Conservation (phyloP, 169 alveolate genomes). For the Plasmodium adleri region DNA sequence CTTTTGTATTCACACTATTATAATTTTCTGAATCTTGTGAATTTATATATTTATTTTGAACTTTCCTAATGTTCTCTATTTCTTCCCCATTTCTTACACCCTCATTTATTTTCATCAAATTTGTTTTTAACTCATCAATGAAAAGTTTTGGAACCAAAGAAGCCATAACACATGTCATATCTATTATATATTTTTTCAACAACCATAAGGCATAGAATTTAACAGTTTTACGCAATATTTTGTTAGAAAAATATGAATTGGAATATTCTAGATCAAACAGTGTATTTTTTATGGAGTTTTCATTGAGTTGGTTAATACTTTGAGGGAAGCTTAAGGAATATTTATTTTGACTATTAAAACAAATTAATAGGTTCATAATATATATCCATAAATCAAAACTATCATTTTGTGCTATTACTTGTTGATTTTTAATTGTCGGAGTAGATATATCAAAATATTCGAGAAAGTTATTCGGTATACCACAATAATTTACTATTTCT, state of each 20-base stretch:
- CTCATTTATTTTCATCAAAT: slow-evolving; percentile 18
- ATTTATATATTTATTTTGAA: background rate
- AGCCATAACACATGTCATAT: slow-evolving; percentile 82
- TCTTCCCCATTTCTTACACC: background rate
- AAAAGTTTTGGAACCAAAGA: slow-evolving; percentile 82
- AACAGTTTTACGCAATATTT: slow-evolving; percentile 62
- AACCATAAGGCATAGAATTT: slow-evolving; percentile 82
- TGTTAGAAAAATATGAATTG: slow-evolving; percentile 76
- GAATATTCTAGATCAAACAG: slow-evolving; percentile 82
- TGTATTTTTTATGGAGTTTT: slow-evolving; percentile 67
- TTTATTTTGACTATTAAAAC: slow-evolving; percentile 57
- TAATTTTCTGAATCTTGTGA: background rate
- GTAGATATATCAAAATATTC: slow-evolving; percentile 34
- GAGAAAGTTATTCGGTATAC: slow-evolving; percentile 57
- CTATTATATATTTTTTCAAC: slow-evolving; percentile 80
- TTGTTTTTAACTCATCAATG: slow-evolving; percentile 70
- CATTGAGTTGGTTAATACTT: slow-evolving; percentile 20
- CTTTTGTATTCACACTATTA: background rate
- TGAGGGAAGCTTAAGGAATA: slow-evolving; percentile 75
- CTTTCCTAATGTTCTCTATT: background rate
- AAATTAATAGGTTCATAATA: slow-evolving; percentile 64
- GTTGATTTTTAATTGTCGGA: slow-evolving; percentile 76
- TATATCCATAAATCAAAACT: slow-evolving; percentile 81
- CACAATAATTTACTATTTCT: slow-evolving; percentile 54
- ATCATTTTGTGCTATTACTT: slow-evolving; percentile 80